These are phyloP conservation scores for Boletus smithii DNA, from an alignment of 1,284 basidiomycete species.

Conservation along the genomic window DNA sequence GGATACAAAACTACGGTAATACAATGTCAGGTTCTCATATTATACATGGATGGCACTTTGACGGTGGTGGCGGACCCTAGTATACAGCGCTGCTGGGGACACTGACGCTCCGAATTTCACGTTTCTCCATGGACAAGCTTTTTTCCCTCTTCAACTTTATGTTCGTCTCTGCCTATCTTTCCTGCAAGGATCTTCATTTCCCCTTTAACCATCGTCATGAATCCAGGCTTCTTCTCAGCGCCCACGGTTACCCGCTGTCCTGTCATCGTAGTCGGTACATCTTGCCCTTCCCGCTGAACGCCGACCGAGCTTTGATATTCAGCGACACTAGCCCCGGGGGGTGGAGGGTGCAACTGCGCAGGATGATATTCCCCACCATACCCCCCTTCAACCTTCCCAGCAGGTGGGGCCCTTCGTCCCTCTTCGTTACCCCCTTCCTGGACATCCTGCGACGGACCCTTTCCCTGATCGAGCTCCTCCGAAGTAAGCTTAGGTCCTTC, in stretches of 20 bases:
- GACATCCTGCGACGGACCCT: neutral
- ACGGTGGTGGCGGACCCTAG: neutral
- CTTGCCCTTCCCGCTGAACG: neutral
- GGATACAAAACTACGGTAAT: too few species aligned
- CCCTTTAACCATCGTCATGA: constrained; percentile 44
- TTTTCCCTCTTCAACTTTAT: constrained; percentile 42
- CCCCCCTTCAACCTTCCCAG: neutral
- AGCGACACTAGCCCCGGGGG: constrained; percentile 16
- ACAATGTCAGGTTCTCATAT: constrained; percentile 7
- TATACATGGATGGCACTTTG: constrained; percentile 3
- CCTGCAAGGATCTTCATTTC: constrained; percentile 45
- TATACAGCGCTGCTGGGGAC: constrained; percentile 1
- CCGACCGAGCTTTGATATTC: constrained; percentile 9
- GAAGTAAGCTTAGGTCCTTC: neutral
- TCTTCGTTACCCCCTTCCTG: constrained; percentile 6
- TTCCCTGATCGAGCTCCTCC: neutral
- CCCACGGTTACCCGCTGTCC: constrained; percentile 15
- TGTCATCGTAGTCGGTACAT: neutral
- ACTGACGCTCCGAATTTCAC: constrained; percentile 11
- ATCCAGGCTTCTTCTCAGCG: constrained; percentile 32
- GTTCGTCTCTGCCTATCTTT: constrained; percentile 41
- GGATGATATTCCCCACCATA: constrained; percentile 28
- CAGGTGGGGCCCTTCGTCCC: neutral
- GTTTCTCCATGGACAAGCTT: constrained; percentile 28
- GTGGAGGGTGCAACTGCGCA: constrained; percentile 29